Base-by-base conservation (phyloP, 2,329 filamentous ascomycete genomes). In the Xylariomycetidae sp. region DNA sequence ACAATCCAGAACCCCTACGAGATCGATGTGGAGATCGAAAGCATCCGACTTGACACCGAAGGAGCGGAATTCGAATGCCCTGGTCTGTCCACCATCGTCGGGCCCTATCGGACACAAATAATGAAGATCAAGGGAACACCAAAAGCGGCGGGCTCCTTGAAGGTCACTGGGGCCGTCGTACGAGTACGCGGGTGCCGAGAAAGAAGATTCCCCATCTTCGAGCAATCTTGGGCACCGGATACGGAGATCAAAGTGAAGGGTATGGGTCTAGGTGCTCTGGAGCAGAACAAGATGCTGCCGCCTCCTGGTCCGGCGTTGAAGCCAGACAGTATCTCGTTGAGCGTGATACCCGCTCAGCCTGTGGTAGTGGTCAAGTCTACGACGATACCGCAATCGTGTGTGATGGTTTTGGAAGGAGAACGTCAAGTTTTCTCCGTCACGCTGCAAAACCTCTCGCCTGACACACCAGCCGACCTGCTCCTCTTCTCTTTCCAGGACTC, bases 321-420 rank as follows among this genome's bases (percentile, higher is more conserved):
- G 37, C 54, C 68, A 2, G 65, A 70, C 25, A 65, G 57, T 5
- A 54, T 89, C 29, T 67, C 70, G 16, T 69, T 93, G 25, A 86
- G 76, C 32, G 85, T 94, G 16, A 88, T 95, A 37, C 71, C 79
- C 3, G 68, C 78, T 27, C 87, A 95, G 54, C 92, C 92, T 5
- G 63, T 85, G 4, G 65, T 96, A 4, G 64, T 79, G 3, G 72
- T 95, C 14, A 82, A 85, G 50, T 80, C 80, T 6, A 83, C 82
- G 4, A 86, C 82, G 10, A 69, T 95, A 2, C 76, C 83, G 1
- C 89, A 95, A 51, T 85, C 84, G 15, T 85, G 87, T 8, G 66
- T 95, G 22, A 95, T 95, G 88, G 73, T 98, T 9, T 68, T 98
- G 5, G 90, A 96, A 61, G 92, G 92, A 26, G 90, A 98, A 59